A percentile compares a stretch with the other conserved stretches of the same genome.
Evolutionary conservation across 192 early-diverging fungal species (phyloP).

Genomic region (Bifiguratus adelaidae): DNA sequence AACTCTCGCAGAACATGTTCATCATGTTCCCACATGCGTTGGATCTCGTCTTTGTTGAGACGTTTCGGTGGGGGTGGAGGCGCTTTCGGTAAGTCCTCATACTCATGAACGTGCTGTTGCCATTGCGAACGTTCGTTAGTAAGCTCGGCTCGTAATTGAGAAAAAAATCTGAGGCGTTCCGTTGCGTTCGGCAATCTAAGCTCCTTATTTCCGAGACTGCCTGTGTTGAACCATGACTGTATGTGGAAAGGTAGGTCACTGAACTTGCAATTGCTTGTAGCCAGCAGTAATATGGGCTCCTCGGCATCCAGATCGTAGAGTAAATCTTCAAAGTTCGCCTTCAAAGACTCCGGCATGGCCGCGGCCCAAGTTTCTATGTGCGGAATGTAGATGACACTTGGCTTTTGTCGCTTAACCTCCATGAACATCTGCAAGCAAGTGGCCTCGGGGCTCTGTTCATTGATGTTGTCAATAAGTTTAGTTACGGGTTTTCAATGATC

Average conservation of each 20-base stretch:
- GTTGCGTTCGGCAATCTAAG: conserved; percentile 6
- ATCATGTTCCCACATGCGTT: conserved; percentile 36
- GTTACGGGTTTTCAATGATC: neutral
- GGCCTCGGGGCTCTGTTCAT: conserved; percentile 22
- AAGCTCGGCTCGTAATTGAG: conserved; percentile 17
- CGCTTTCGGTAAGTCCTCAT: conserved; percentile 29
- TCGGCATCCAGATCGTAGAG: conserved; percentile 30
- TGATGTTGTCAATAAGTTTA: neutral
- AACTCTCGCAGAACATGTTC: conserved; percentile 37
- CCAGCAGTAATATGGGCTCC: conserved; percentile 42
- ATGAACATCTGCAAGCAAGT: conserved; percentile 40
- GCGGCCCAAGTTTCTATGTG: conserved; percentile 38
- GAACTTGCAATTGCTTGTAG: conserved; percentile 33
- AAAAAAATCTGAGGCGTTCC: conserved; percentile 13
- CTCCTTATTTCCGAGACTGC: conserved; percentile 11
- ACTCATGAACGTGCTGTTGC: neutral
- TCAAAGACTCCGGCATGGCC: conserved; percentile 24
- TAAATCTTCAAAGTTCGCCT: conserved; percentile 32
- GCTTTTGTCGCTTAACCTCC: conserved; percentile 48
- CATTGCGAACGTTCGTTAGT: neutral
- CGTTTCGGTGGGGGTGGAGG: conserved; percentile 35
- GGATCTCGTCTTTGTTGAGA: conserved; percentile 32
- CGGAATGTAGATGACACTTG: conserved; percentile 48
- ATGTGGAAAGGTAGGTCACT: conserved; percentile 21
- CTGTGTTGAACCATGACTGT: conserved; percentile 16